phyloP scores from a whole-genome alignment of 805 yeast species.

The Starmerella powellii region DNA sequence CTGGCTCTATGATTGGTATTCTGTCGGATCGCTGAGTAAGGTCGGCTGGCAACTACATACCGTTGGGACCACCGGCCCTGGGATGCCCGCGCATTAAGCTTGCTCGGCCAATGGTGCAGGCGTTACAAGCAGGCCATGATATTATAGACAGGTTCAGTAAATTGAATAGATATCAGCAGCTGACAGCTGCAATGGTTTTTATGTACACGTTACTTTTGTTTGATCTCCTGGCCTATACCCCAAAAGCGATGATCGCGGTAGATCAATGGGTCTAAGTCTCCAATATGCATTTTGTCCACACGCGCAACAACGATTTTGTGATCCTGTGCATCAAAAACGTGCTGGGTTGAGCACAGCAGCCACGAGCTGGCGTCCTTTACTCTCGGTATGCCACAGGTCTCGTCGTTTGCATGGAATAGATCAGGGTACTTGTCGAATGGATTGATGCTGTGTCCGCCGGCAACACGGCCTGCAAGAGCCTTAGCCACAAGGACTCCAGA shows the following conservation, averaged over 20 bases:
- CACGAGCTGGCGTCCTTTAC: constrained; percentile 22
- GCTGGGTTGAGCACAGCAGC: constrained; percentile 24
- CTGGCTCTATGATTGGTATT: not conserved
- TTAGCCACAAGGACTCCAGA: constrained; percentile 49
- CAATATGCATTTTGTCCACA: constrained; percentile 31
- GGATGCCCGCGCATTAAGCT: not conserved
- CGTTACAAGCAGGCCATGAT: too few relatives aligned
- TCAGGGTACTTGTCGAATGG: constrained; percentile 27
- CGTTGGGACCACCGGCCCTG: not conserved
- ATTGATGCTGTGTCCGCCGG: constrained; percentile 31
- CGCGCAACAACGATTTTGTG: constrained; percentile 87
- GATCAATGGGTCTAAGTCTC: constrained; percentile 9
- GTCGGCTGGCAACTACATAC: too few relatives aligned
- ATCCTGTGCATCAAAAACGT: constrained; percentile 44
- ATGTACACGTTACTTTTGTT: not conserved
- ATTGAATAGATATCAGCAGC: too few relatives aligned
- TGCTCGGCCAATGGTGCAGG: too few relatives aligned
- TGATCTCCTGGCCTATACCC: constrained; percentile 7
- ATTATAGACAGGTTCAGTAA: too few relatives aligned
- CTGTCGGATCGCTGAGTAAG: not conserved
- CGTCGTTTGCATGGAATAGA: constrained; percentile 7
- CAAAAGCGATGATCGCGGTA: constrained; percentile 17
- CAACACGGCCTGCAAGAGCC: constrained; percentile 43
- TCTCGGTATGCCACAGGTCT: constrained; percentile 22
- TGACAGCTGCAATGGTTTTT: too few relatives aligned